These are phyloP conservation scores for Letharia columbiana DNA, from an alignment of 495 filamentous ascomycete species.

Conservation along the genomic window DNA sequence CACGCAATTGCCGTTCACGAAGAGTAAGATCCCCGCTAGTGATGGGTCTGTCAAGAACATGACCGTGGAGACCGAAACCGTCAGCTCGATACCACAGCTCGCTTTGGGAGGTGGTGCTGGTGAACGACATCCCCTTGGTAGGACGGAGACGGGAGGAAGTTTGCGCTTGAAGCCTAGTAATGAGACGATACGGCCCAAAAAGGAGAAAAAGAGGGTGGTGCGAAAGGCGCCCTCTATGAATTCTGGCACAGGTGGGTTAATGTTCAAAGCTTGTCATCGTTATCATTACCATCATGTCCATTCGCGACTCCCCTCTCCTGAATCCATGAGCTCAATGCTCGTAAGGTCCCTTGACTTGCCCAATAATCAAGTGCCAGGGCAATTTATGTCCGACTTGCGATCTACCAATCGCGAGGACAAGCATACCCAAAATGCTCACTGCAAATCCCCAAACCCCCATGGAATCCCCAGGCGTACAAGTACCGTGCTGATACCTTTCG, in stretches of 20 bases:
- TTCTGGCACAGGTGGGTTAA: conserved; percentile 61
- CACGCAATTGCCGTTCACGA: conserved; percentile 40
- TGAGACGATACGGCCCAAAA: conserved; percentile 88
- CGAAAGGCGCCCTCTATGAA: conserved; percentile 67
- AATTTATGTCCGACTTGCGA: conserved; percentile 9
- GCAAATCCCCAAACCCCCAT: conserved; percentile 4
- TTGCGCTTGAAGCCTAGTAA: conserved; percentile 79
- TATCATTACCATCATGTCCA: conserved; percentile 22
- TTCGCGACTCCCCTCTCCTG: conserved; percentile 27
- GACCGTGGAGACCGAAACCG: conserved; percentile 97
- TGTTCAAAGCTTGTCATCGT: conserved; percentile 28
- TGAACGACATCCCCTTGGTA: conserved; percentile 46
- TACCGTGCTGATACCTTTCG: conserved; percentile 43
- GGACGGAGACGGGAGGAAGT: conserved; percentile 56
- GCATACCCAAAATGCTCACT: conserved; percentile 2
- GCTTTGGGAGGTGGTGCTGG: conserved; percentile 60
- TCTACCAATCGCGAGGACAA: conserved; percentile 4
- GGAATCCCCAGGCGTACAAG: conserved; percentile 21
- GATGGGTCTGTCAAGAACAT: conserved; percentile 82
- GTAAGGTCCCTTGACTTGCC: conserved; percentile 8
- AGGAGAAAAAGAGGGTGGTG: conserved; percentile 70
- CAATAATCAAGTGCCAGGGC: conserved; percentile 4
- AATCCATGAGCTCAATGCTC: conserved; percentile 3
- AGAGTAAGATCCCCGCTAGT: conserved; percentile 46
- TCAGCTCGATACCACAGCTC: conserved; percentile 85